Evolutionary conservation across 1,284 basidiomycete genomes (phyloP), one percentile per base, ranked within the genome.

Genomic region (Cryptococcus sp.): DNA sequence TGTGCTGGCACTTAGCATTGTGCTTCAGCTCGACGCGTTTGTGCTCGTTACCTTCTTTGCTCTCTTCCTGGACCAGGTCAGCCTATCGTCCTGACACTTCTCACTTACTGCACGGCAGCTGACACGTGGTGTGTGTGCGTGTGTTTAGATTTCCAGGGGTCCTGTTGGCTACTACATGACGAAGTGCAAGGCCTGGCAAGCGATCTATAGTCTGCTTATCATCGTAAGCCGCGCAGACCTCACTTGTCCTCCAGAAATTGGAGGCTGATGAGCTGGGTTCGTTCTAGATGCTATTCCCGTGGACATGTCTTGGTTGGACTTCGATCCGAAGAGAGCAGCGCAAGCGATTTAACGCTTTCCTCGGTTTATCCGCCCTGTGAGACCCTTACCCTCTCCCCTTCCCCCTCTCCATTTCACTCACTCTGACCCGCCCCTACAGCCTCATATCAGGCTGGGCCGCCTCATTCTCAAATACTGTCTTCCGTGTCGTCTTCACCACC

Each of bases 1-100:
- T 46, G 85, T 89, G 55, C 80, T 89, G 44, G 78, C 81, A 15
- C 77, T 89, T 56, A 88, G 86, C 1, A 87, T 87, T 59, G 78
- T 82, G 28, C 84, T 89, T 47, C 88, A 89, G 67, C 78, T 90
- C 20, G 83, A 85, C 28, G 64, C 87, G 43, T 89, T 88, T 79
- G 89, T 89, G 77, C 84, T 89, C 72, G 80, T 83, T 36, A 79
- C 82, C 21, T 82, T 86, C 4, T 82, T 86, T 38, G 84, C 81
- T 8, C 77, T 89, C 39, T 90, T 87, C 87, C 73, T 89, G 55
- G 88, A 89, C 69, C 86, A 87, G 64, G 78, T 89, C 44, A 83
- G 82, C 73, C n/a, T n/a, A n/a, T n/a, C n/a, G n/a, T 84, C 28
- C 9, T 33, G 28, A 86, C 65, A 84, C 85, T 36, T 75, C 80